Evolutionary conservation across 208 protist species (phyloP).

Genomic region (Trypanosoma lewisi): DNA sequence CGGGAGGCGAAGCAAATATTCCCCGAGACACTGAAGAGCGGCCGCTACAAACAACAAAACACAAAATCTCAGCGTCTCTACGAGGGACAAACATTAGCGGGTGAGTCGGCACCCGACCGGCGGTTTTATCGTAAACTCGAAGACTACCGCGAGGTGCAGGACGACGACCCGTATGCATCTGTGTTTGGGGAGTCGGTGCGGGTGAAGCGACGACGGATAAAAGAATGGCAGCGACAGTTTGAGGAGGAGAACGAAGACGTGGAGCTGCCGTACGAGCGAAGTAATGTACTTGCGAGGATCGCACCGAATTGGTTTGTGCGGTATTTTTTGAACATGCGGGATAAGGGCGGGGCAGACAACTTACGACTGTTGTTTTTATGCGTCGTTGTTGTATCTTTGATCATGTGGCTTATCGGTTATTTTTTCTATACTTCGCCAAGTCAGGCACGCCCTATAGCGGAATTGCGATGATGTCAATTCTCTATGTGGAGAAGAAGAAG

Average conservation of each 20-base stretch:
- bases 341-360: constrained; percentile 66
- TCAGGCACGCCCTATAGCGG: constrained; percentile 45
- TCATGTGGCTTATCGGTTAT: constrained; percentile 52
- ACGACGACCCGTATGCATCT: constrained; percentile 65
- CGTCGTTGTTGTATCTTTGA: constrained; percentile 17
- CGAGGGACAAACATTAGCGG: constrained; percentile 17
- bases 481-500: not conserved
- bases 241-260: constrained; percentile 81
- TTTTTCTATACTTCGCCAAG: constrained; percentile 81
- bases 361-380: constrained; percentile 36
- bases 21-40: constrained; percentile 75
- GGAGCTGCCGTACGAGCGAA: constrained; percentile 83
- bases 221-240: constrained; percentile 87
- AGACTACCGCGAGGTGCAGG: constrained; percentile 79
- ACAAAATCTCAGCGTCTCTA: constrained; percentile 61
- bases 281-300: constrained; percentile 57
- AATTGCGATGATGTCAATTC: constrained; percentile 47
- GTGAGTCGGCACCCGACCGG: constrained; percentile 30
- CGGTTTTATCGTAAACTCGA: constrained; percentile 59
- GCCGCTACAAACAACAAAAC: constrained; percentile 64
- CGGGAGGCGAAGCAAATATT: constrained; percentile 59
- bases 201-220: constrained; percentile 57
- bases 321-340: constrained; percentile 77
- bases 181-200: constrained; percentile 62
- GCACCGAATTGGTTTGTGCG: constrained; percentile 87